Conservation (phyloP, 2,329 filamentous ascomycete genomes). For the Pestalotiopsis sp. region DNA sequence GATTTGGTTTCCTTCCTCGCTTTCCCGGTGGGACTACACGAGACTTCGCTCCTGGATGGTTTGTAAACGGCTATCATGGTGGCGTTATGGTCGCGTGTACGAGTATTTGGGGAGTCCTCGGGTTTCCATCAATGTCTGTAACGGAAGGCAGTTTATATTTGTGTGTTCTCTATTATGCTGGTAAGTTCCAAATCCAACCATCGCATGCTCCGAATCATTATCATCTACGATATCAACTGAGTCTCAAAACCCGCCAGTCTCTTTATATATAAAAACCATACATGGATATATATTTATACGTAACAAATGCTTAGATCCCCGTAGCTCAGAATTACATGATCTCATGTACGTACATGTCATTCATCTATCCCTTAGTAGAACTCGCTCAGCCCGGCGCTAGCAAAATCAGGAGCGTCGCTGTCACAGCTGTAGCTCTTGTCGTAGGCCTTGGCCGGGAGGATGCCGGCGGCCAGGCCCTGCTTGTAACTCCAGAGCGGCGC, state of each 20-base stretch:
- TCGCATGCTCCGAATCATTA: too few relatives aligned
- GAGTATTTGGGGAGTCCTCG: neutral
- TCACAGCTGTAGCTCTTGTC: constrained; percentile 71
- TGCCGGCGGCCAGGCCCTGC: constrained; percentile 73
- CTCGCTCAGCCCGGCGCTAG: constrained; percentile 46
- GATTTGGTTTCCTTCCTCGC: neutral
- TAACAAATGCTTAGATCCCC: neutral
- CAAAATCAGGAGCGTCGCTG: constrained; percentile 55
- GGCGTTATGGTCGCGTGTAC: neutral
- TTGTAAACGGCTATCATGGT: neutral
- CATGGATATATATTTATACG: neutral
- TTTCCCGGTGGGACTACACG: neutral
- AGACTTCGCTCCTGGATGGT: neutral
- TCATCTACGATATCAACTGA: too few relatives aligned
- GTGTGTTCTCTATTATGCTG: too few relatives aligned
- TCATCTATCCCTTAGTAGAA: constrained; percentile 17
- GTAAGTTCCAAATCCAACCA: too few relatives aligned
- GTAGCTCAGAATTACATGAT: neutral
- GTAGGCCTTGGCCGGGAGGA: constrained; percentile 77
- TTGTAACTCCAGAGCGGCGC: constrained; percentile 93
- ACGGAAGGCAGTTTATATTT: too few relatives aligned
- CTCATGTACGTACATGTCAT: neutral
- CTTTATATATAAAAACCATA: neutral
- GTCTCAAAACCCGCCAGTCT: too few relatives aligned
- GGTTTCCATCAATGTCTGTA: too few relatives aligned